These are phyloP conservation scores for Cercospora sp. DNA, from an alignment of 2,329 filamentous ascomycete species.

Conservation along the genomic window DNA sequence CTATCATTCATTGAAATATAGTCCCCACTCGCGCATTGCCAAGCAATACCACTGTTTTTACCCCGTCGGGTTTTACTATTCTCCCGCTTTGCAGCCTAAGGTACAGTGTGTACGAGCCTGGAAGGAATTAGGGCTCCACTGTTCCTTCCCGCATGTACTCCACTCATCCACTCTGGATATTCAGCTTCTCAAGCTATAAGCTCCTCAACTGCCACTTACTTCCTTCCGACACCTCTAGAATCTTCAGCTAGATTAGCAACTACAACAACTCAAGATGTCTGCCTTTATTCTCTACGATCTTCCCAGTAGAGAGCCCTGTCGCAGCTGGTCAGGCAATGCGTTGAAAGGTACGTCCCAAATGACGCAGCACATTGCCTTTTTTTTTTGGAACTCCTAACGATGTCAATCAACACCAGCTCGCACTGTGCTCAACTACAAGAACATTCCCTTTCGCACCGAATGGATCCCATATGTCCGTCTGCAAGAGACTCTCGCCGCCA, in stretches of 20 bases:
- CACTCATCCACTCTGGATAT: not conserved
- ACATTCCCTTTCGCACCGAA: constrained; percentile 14
- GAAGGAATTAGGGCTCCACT: not conserved
- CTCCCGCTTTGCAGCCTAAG: not conserved
- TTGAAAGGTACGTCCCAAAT: constrained; percentile 8
- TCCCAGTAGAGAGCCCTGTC: constrained; percentile 14
- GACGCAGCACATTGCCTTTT: not conserved
- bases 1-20: constrained; percentile 9
- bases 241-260: not conserved
- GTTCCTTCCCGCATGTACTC: not conserved
- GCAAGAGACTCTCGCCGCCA: constrained; percentile 13
- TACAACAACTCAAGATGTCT: not conserved
- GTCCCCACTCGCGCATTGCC: not conserved
- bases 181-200: not conserved
- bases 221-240: not conserved
- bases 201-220: not conserved
- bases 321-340: constrained; percentile 15
- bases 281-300: constrained; percentile 15
- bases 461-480: constrained; percentile 16
- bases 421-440: constrained; percentile 16
- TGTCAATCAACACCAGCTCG: not conserved
- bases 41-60: not conserved
- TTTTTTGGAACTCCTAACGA: too few relatives aligned
- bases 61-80: not conserved
- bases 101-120: not conserved